These are phyloP conservation scores for Aureobasidium sp. DNA, from an alignment of 2,329 filamentous ascomycete species.

Conservation along the genomic window DNA sequence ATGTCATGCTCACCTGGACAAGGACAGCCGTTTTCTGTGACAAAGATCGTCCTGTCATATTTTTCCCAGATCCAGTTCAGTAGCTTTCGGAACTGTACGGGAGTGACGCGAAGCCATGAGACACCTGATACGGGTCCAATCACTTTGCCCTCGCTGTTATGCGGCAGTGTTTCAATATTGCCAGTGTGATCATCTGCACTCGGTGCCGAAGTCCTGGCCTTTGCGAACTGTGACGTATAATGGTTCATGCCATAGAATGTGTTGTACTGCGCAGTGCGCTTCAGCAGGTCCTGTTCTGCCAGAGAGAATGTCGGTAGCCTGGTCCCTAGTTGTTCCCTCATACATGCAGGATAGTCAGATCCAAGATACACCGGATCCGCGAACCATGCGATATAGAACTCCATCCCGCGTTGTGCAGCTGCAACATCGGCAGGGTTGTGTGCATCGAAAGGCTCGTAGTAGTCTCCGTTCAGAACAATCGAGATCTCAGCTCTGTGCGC, in stretches of 20 bases:
- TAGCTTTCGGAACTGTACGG: slow-evolving; percentile 80
- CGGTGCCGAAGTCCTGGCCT: not conserved
- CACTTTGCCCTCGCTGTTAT: slow-evolving; percentile 34
- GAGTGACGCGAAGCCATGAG: slow-evolving; percentile 81
- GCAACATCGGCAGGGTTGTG: slow-evolving; percentile 33
- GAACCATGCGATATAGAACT: slow-evolving; percentile 45
- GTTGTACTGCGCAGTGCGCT: slow-evolving; percentile 31
- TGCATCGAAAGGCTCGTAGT: slow-evolving; percentile 39
- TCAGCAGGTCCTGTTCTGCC: slow-evolving; percentile 35
- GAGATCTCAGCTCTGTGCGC: slow-evolving; percentile 31
- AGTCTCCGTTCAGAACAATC: slow-evolving; percentile 43
- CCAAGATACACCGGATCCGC: slow-evolving; percentile 36
- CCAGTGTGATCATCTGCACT: slow-evolving; percentile 13
- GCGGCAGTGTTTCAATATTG: slow-evolving; percentile 53
- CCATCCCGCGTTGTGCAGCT: slow-evolving; percentile 35
- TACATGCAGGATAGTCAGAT: slow-evolving; percentile 45
- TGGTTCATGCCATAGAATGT: slow-evolving; percentile 51
- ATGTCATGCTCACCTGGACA: slow-evolving; percentile 2
- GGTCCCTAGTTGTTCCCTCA: slow-evolving; percentile 39
- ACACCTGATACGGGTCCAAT: slow-evolving; percentile 85
- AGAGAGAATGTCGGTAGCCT: slow-evolving; percentile 37
- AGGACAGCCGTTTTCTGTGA: slow-evolving; percentile 79
- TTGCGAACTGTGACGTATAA: slow-evolving; percentile 6
- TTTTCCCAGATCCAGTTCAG: slow-evolving; percentile 81
- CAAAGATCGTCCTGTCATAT: slow-evolving; percentile 83